Conservation (phyloP, 345 rosid genomes). For the Acer campestre region DNA sequence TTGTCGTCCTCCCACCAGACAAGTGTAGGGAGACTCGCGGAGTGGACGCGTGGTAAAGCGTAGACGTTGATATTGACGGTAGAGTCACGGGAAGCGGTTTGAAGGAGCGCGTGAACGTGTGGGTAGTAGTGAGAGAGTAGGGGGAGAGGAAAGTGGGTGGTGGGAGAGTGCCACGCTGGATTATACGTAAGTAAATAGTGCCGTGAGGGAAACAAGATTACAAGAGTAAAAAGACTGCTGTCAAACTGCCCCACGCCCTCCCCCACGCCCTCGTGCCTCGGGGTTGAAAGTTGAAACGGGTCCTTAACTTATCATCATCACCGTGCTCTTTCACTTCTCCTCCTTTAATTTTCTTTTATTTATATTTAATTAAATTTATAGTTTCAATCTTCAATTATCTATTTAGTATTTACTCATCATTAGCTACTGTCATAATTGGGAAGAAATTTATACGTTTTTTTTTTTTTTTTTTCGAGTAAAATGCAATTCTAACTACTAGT, state of each 20-base stretch:
- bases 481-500: too few relatives aligned
- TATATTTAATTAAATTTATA: too few relatives aligned
- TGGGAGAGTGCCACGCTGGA: conserved; percentile 17
- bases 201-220: background rate
- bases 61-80: conserved; percentile 14
- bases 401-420: too few relatives aligned
- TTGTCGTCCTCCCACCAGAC: conserved; percentile 26
- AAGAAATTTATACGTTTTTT: too few relatives aligned
- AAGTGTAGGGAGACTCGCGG: background rate
- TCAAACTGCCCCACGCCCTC: conserved; percentile 2
- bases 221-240: conserved; percentile 4
- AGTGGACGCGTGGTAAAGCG: background rate
- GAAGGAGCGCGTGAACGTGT: conserved; percentile 14
- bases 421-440: too few relatives aligned
- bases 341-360: too few relatives aligned
- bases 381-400: too few relatives aligned
- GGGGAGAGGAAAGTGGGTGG: background rate
- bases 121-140: too few relatives aligned
- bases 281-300: background rate
- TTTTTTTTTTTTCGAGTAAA: too few relatives aligned
- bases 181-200: background rate
- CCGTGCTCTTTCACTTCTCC: too few relatives aligned
- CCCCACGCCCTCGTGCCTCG: too few relatives aligned
- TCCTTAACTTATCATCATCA: background rate
- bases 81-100: conserved; percentile 8